Evolutionary conservation across 2,329 filamentous ascomycete species (phyloP), one percentile per base, ranked within the genome.

Genomic region (Ophiostoma ips): DNA sequence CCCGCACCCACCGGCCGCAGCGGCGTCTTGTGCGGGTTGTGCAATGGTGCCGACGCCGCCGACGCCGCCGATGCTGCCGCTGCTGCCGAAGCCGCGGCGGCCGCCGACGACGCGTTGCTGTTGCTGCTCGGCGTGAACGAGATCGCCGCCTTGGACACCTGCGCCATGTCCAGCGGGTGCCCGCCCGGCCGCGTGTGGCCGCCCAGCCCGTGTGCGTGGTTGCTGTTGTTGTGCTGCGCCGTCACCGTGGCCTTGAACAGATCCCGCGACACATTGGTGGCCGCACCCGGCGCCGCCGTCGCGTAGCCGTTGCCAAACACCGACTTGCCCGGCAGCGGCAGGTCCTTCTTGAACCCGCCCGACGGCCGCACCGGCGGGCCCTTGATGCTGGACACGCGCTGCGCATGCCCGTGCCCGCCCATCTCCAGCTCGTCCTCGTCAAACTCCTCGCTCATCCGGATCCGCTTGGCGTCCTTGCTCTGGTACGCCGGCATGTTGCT

Each of bases 361-460:
- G 87, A 94, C 54, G 88, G 87, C 52, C 89, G 80, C 57, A 94
- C 87, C 6, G 88, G 87, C 48, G 87, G 86, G 13, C 83, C 85
- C 69, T 89, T 92, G 58, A 89, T 73, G 52, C 68, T 72, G 24
- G 66, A 68, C 40, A 62, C 75, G 45, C 74, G 77, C 50, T 78
- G 74, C 43, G 78, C 72, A 37, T 77, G 73, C 51, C 78, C 72
- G 13, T 77, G 73, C 51, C 78, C 72, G 13, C 59, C 58, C 60
- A 72, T 71, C 44, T 77, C 73, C 40, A 72, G 50, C 45, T 59
- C 67, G 50, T 81, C 78, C 50, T 82, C 76, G 55, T 86, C 80
- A 54, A 78, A 75, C 51, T 80, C 76, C 48, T 90, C 84, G 38
- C 83, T 80, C 48, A 83, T 92, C 61, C 83, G 83, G 57, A 87